Base-by-base conservation (phyloP, 2,329 filamentous ascomycete species). In the Didymella pinodella region DNA sequence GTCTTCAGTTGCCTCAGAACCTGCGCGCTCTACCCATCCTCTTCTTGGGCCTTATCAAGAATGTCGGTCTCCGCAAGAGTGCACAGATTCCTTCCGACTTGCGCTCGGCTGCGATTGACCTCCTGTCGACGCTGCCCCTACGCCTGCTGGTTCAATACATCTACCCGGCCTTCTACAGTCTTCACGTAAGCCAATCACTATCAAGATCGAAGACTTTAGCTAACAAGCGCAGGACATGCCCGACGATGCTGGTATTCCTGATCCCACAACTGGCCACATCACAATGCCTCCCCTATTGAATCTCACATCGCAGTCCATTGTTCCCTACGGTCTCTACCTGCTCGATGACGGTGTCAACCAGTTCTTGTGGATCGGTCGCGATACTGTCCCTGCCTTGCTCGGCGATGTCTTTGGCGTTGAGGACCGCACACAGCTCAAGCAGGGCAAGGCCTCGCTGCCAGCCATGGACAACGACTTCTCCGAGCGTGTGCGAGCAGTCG, bases 301-400 rank as follows among this genome's bases (percentile, higher is more conserved):
- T 77, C 84, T 98, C 57, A 93, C 92, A 3, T 97, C 93, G 1
- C 92, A 94, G 77, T 87, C 90, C 46, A 86, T 99, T 48, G 91
- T 92, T 3, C 86, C 93, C 0, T 97, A 96, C 73, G 95, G 95
- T 28, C 82, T 99, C 18, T 99, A 99, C 78, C 85, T 99, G 57
- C 95, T 99, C 69, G 95, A 99, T 70, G 95, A 99, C 72, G 93
- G 93, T 2, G 94, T 97, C 78, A 97, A 92, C 6, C 95, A 99
- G 76, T 99, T 99, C 84, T 80, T 99, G 55, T 99, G 95, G 95
- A 85, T 98, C 20, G 95, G 95, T 14, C 88, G 93, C 34, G 94
- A 99, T 67, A 90, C 94, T 1, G 92, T 99, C 28, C 92, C 93
- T 1, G 92, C 96, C 73, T 85, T 99, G 31, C 83, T 98, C 40